Evolutionary conservation across 371 early-diverging fungal genomes (phyloP).

Genomic region (Saksenaea oblongispora): DNA sequence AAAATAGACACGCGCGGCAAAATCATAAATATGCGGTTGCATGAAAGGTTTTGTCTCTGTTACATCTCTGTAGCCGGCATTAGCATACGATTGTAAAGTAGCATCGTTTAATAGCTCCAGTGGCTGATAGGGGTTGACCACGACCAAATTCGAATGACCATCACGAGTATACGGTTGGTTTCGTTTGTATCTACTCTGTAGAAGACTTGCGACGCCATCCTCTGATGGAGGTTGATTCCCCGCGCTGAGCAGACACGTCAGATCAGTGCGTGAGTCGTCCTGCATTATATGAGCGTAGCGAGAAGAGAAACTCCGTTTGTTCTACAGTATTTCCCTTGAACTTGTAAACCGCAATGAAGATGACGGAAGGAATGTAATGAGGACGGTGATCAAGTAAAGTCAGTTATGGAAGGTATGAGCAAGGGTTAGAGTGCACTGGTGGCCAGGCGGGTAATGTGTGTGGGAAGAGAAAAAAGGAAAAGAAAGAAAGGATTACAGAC

Average conservation of each 20-base stretch:
- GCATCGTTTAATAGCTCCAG: constrained; percentile 51
- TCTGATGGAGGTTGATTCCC: constrained; percentile 35
- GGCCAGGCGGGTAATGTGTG: not conserved
- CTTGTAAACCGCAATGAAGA: not conserved
- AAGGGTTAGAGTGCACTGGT: not conserved
- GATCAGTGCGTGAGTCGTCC: constrained; percentile 37
- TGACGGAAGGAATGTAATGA: constrained; percentile 5
- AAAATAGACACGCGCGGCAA: constrained; percentile 63
- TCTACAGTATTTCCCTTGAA: constrained; percentile 2
- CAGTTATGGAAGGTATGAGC: not conserved
- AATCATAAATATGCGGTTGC: constrained; percentile 56
- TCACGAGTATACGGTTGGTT: constrained; percentile 58
- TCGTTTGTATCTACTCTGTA: constrained; percentile 49
- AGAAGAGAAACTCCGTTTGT: constrained; percentile 2
- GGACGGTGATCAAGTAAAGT: not conserved
- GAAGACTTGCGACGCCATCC: constrained; percentile 46
- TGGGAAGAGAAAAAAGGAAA: not conserved
- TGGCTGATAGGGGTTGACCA: constrained; percentile 54
- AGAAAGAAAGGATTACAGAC: not conserved
- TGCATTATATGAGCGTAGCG: constrained; percentile 22
- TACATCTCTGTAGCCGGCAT: constrained; percentile 41
- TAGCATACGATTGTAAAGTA: constrained; percentile 45
- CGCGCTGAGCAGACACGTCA: constrained; percentile 22
- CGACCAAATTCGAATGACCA: constrained; percentile 53
- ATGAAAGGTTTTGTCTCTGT: constrained; percentile 21